Conservation (phyloP, 1,139 yeast species). For the Hyphopichia buzzinii region DNA sequence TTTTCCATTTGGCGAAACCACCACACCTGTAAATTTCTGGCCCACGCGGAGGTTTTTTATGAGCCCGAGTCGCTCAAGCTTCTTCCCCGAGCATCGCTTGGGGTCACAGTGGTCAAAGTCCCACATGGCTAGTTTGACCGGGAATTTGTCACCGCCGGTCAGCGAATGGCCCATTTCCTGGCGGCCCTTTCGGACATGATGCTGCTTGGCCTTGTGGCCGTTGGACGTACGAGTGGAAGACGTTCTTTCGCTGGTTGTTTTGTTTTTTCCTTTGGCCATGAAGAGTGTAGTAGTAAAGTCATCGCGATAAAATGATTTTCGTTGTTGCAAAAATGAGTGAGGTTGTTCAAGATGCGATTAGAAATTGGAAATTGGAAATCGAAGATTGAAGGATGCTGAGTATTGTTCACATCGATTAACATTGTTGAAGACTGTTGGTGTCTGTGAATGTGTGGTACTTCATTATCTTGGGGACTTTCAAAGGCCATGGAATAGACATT, state of each 20-base stretch:
- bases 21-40: conserved; percentile 86
- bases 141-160: conserved; percentile 40
- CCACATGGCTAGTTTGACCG: conserved; percentile 84
- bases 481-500: too few relatives aligned
- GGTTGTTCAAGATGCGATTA: too few relatives aligned
- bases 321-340: too few relatives aligned
- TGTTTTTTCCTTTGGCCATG: conserved; percentile 72
- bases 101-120: conserved; percentile 99
- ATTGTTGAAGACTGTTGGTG: too few relatives aligned
- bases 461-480: too few relatives aligned
- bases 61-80: conserved; percentile 82
- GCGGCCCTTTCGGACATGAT: conserved; percentile 48
- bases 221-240: conserved; percentile 45
- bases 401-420: too few relatives aligned
- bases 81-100: conserved; percentile 94
- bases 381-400: too few relatives aligned
- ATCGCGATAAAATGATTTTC: too few relatives aligned
- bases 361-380: too few relatives aligned
- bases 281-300: too few relatives aligned
- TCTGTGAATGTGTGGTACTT: too few relatives aligned
- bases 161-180: conserved; percentile 36
- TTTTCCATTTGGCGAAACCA: conserved; percentile 91
- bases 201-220: conserved; percentile 58
- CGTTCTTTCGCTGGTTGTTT: conserved; percentile 41
- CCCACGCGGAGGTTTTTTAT: conserved; percentile 80